phyloP scores from a whole-genome alignment of 352 stramenopile genomes.

The Phytophthora brassicae region DNA sequence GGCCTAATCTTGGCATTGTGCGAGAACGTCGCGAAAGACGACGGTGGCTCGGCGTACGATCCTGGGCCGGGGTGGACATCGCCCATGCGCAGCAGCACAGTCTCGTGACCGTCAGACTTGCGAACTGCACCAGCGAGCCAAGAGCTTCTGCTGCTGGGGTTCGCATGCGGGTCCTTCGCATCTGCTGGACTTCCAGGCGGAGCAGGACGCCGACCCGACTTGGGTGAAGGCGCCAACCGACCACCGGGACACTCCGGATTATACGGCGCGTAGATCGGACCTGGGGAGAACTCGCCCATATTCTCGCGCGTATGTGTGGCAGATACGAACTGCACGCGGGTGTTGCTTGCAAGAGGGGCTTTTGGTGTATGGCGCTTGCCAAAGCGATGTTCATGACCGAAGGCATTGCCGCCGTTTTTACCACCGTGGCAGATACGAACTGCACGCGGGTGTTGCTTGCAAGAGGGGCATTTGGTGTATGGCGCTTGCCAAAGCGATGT shows the following conservation, averaged over 20 bases:
- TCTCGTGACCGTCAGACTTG: conserved; percentile 73
- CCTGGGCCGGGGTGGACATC: conserved; percentile 69
- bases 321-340: conserved; percentile 78
- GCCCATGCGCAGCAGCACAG: conserved; percentile 68
- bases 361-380: conserved; percentile 41
- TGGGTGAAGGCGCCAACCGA: conserved; percentile 58
- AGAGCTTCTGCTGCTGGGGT: conserved; percentile 74
- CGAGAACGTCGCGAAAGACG: conserved; percentile 71
- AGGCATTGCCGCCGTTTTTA: conserved; percentile 48
- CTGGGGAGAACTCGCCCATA: conserved; percentile 86
- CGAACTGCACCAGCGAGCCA: conserved; percentile 81
- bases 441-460: conserved; percentile 61
- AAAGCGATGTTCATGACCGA: conserved; percentile 79
- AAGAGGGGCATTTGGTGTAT: conserved; percentile 38
- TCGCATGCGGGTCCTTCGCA: conserved; percentile 68
- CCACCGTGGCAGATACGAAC: conserved; percentile 64
- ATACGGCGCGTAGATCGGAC: conserved; percentile 76
- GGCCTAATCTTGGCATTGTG: conserved; percentile 65
- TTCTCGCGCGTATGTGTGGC: conserved; percentile 78
- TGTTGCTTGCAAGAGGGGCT: conserved; percentile 38
- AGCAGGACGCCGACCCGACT: conserved; percentile 30
- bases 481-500: conserved; percentile 68
- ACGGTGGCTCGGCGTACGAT: conserved; percentile 68
- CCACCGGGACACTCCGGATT: conserved; percentile 72
- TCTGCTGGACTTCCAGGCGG: conserved; percentile 48